Evolutionary conservation across 768 basidiomycete genomes (phyloP).

Genomic region (Crucibulum laeve): DNA sequence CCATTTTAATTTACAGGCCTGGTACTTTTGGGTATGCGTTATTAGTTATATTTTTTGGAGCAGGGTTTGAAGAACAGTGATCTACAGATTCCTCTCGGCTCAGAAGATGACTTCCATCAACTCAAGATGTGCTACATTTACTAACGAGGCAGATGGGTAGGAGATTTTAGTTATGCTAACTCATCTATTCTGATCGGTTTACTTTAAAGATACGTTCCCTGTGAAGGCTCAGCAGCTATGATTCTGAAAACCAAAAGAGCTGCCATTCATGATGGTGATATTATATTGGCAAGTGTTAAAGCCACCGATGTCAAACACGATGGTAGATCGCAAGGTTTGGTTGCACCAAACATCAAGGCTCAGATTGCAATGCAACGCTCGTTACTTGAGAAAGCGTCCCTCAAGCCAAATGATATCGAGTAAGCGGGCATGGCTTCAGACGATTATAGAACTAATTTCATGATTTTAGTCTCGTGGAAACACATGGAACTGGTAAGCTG

Average conservation of each 20-base stretch:
- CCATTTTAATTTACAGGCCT: constrained; percentile 15
- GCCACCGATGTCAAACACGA: constrained; percentile 27
- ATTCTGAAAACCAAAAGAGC: constrained; percentile 28
- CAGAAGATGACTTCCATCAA: constrained; percentile 29
- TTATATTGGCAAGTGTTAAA: constrained; percentile 24
- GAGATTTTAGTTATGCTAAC: background rate
- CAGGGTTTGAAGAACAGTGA: background rate
- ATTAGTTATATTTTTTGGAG: background rate
- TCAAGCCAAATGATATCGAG: constrained; percentile 27
- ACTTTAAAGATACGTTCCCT: constrained; percentile 24
- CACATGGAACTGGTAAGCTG: constrained; percentile 28
- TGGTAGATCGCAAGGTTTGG: constrained; percentile 29
- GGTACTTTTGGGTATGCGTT: constrained; percentile 20
- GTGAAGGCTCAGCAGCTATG: constrained; percentile 29
- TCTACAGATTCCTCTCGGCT: constrained; percentile 22
- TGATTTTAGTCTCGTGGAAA: constrained; percentile 25
- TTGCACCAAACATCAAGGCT: constrained; percentile 26
- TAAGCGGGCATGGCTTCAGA: constrained; percentile 11
- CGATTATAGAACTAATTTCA: background rate
- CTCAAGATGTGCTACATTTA: constrained; percentile 28
- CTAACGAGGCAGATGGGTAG: constrained; percentile 29
- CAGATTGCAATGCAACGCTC: constrained; percentile 26
- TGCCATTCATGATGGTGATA: constrained; percentile 27
- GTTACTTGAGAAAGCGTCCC: constrained; percentile 20
- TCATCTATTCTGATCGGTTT: background rate